Evolutionary conservation across 148 eudicot genomes (phyloP).

Genomic region (Drosera capensis): DNA sequence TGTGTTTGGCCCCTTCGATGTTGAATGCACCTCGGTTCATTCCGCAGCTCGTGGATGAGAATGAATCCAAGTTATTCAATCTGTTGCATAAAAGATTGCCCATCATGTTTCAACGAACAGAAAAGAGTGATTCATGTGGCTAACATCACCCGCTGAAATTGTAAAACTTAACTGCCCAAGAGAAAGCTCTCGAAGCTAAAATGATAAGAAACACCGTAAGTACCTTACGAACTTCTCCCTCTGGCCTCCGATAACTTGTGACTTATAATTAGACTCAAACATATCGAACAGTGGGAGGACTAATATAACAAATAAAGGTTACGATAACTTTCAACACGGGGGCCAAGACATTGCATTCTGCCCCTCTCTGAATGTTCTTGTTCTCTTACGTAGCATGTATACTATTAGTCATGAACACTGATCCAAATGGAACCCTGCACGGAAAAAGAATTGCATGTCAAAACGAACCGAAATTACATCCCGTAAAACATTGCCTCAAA

Average conservation of each 20-base stretch:
- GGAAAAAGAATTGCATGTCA: too few species aligned
- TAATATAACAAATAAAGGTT: too few species aligned
- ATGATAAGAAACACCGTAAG: background rate
- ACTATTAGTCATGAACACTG: too few species aligned
- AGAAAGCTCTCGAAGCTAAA: too few species aligned
- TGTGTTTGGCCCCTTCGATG: slow-evolving; percentile 18
- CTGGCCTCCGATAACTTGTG: slow-evolving; percentile 20
- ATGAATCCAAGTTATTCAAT: slow-evolving; percentile 22
- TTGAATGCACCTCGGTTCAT: slow-evolving; percentile 24
- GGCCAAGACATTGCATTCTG: too few species aligned
- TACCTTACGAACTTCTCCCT: slow-evolving; percentile 36
- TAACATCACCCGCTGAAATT: background rate
- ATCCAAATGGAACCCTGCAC: too few species aligned
- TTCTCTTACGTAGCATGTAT: too few species aligned
- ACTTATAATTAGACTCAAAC: slow-evolving; percentile 17
- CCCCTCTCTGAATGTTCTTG: too few species aligned
- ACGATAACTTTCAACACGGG: too few species aligned
- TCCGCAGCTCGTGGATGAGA: slow-evolving; percentile 22
- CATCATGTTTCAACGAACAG: slow-evolving; percentile 1
- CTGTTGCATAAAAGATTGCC: slow-evolving; percentile 4
- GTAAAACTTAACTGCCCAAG: background rate
- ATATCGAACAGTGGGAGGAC: too few species aligned
- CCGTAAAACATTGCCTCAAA: too few species aligned
- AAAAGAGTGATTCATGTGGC: background rate
- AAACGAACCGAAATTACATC: too few species aligned